Base-by-base conservation (phyloP, 2,329 filamentous ascomycete species). In the Sporothrix brunneoviolacea region DNA sequence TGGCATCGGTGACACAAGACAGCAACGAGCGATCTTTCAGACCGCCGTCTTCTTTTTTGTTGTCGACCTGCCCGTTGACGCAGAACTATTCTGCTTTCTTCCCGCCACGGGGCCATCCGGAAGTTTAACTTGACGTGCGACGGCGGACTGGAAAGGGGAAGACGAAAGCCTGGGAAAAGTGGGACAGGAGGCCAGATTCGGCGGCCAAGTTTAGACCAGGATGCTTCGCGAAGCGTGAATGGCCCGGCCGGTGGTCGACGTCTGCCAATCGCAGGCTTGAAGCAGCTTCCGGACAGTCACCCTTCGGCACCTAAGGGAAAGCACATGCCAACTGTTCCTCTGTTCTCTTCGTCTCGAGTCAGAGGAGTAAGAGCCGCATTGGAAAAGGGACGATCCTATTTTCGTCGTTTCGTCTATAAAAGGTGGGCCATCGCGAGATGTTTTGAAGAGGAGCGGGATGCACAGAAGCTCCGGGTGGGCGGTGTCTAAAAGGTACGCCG, bases 201-300 rank as follows among this genome's bases (percentile, higher is more conserved):
- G 60, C 49, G 60, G 52, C 60, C 61, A 40, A 51, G 28, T 41
- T 32, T 16, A 43, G 46, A 27, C 47, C 35, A 44, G 37, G 35
- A 35, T 36, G 38, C 13, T 47, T 36, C 21, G 60, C 49, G 54
- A 51, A 42, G 46, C 43, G 48, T 57, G 55, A 59, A 46, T 58
- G 57, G 58, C 50, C 52, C 44, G 46, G 30, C 28, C 8, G 19
- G 28, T 28, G 24, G 9, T 13, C 15, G 28, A 0, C 12, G 19
- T 50, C 56, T 61, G 54, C 63, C 64, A 65, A 65, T 65, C 51
- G 55, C 56, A 57, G 49, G 42, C 51, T 52, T 43, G 44, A 56
- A 56, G 43, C 22, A 36, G 50, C 39, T 41, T 44, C 46, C 54
- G 38, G 24, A 24, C 53, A 53, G 57, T 62, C 59, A 59, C 59